Evolutionary conservation across 78 protist species (phyloP).

Genomic region (Dictyostelium firmibasis): DNA sequence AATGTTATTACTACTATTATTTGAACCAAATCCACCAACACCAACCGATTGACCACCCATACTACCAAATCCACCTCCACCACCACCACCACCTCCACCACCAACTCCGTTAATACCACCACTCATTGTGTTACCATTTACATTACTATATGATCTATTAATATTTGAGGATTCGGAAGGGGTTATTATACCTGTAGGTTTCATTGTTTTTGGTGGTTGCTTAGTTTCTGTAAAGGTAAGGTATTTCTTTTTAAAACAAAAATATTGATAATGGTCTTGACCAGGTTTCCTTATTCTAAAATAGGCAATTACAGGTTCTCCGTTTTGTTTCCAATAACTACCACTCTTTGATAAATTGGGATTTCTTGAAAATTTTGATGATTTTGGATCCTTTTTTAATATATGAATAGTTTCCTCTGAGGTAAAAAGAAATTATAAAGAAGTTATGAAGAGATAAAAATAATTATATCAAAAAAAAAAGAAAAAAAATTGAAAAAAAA

Average conservation of each 20-base stretch:
- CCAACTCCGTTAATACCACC: too few relatives aligned
- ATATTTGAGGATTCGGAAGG: not conserved
- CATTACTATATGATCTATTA: not conserved
- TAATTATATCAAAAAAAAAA: too few relatives aligned
- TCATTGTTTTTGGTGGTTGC: not conserved
- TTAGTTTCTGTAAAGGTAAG: not conserved
- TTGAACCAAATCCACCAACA: not conserved
- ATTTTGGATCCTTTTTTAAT: not conserved
- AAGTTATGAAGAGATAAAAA: too few relatives aligned
- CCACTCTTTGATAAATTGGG: not conserved
- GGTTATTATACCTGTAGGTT: not conserved
- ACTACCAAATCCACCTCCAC: not conserved
- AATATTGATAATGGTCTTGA: not conserved
- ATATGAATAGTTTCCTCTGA: not conserved
- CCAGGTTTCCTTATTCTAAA: not conserved
- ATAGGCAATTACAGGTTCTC: not conserved
- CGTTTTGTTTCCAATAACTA: constrained; percentile 4
- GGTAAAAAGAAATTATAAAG: too few relatives aligned
- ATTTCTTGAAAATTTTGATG: not conserved
- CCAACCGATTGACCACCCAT: not conserved
- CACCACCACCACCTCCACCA: not conserved
- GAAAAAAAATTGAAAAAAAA: not conserved
- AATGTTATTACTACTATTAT: not conserved
- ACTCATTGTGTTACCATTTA: not conserved
- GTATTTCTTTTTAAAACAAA: not conserved